Evolutionary conservation across 805 yeast species (phyloP).

Genomic region (Lipomyces lipofer): DNA sequence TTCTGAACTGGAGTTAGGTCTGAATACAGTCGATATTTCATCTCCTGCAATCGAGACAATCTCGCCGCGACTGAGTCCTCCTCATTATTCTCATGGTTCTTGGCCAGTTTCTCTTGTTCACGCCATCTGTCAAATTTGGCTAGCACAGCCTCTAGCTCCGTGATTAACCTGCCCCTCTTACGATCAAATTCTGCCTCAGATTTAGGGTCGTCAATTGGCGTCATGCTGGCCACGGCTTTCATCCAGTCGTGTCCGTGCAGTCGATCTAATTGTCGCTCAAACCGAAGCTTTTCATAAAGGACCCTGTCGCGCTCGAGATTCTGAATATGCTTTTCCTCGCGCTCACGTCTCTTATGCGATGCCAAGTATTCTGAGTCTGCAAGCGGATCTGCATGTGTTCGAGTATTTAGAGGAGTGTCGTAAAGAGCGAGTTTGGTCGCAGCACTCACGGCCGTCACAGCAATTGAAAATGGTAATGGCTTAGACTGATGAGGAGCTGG

Average conservation of each 20-base stretch:
- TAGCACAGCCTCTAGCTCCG: constrained; percentile 15
- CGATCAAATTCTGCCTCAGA: constrained; percentile 9
- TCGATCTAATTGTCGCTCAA: constrained; percentile 23
- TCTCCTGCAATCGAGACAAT: constrained; percentile 4
- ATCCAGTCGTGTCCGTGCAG: constrained; percentile 24
- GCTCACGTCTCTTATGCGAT: constrained; percentile 18
- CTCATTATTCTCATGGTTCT: neutral
- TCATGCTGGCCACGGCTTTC: constrained; percentile 23
- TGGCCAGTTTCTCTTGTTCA: constrained; percentile 17
- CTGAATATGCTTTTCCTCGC: constrained; percentile 26
- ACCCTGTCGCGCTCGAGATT: constrained; percentile 26
- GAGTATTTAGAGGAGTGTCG: constrained; percentile 9
- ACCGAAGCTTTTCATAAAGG: constrained; percentile 25
- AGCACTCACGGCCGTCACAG: neutral
- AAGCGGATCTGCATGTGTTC: constrained; percentile 21
- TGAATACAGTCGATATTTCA: neutral
- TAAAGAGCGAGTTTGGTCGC: neutral
- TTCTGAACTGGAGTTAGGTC: neutral
- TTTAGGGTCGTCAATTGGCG: constrained; percentile 20
- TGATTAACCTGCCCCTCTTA: constrained; percentile 17
- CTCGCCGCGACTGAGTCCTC: neutral
- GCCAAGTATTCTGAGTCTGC: constrained; percentile 9
- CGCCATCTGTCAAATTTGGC: constrained; percentile 23
- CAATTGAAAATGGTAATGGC: neutral
- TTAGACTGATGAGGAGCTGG: neutral